phyloP scores from a whole-genome alignment of 352 stramenopile species.

The Globisporangium abappressorium region DNA sequence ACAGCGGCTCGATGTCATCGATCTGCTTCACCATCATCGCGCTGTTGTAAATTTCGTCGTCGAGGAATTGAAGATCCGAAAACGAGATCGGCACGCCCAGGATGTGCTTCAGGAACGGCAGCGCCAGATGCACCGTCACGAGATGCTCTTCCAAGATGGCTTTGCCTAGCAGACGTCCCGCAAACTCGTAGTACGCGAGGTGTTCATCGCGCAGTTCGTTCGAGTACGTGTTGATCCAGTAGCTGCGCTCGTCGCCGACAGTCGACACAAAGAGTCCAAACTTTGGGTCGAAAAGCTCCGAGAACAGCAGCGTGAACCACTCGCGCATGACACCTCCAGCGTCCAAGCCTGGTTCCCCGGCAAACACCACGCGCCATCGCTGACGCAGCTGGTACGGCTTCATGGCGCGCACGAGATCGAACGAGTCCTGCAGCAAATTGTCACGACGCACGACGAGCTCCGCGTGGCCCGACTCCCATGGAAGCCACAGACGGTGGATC shows the following conservation, averaged over 20 bases:
- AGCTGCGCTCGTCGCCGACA: conserved; percentile 70
- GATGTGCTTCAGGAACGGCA: conserved; percentile 89
- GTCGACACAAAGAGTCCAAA: conserved; percentile 79
- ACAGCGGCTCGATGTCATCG: conserved; percentile 71
- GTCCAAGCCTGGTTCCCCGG: conserved; percentile 81
- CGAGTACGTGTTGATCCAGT: conserved; percentile 84
- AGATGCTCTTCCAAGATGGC: conserved; percentile 85
- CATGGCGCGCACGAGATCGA: conserved; percentile 74
- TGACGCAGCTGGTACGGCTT: conserved; percentile 82
- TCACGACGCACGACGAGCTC: conserved; percentile 76
- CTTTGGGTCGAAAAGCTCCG: conserved; percentile 74
- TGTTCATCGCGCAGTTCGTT: conserved; percentile 49
- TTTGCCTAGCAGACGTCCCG: conserved; percentile 81
- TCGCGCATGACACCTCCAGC: conserved; percentile 88
- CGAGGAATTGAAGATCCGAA: conserved; percentile 87
- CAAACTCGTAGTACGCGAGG: conserved; percentile 79
- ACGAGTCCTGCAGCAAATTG: conserved; percentile 86
- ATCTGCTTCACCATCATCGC: conserved; percentile 67
- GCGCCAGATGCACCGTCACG: conserved; percentile 67
- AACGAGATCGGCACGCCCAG: conserved; percentile 86
- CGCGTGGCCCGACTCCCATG: conserved; percentile 78
- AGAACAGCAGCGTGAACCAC: conserved; percentile 87
- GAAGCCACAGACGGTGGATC: conserved; percentile 76
- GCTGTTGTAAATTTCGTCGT: conserved; percentile 82
- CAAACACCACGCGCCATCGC: conserved; percentile 83